Base-by-base conservation (phyloP, 108 stramenopile species). In the Chaetoceros muelleri region DNA sequence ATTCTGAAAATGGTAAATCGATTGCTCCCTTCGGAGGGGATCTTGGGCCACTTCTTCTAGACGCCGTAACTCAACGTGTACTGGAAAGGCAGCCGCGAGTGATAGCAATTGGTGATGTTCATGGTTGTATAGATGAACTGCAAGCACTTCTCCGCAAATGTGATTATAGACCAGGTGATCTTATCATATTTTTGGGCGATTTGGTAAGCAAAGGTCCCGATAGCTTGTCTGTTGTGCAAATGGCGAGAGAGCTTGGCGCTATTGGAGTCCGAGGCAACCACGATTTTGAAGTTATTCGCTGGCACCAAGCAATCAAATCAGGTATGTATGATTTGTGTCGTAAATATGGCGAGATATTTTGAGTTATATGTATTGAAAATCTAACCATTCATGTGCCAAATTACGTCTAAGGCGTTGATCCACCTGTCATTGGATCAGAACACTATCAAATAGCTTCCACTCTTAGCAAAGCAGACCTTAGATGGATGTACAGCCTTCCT, bases 221-320 rank as follows among this genome's bases (percentile, higher is more conserved):
- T 61, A 94, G 93, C 58, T 61, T 79, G 16, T 80, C 79, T 21
- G 94, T 90, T 13, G 85, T 97, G 23, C 87, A 92, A 57, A 78
- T 93, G 75, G 92, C 92, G 1, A 64, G 89, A 19, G 90, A 95
- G 64, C 67, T 94, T n/a, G 88, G 90, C 16, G 94, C 89, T 2
- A 66, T 95, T 23, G 87, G 85, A n/a, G 91, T 97, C 10, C 70
- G 96, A 19, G 96, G 96, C 0, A 97, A 97, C 64, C 96, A 97
- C 61, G 96, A 97, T 70, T 90, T 93, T 73, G 93, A 95, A 70
- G 93, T 94, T 5, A 74, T 91, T 18, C 62, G 85, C 19, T 87
- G 91, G 91, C 80, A 80, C 53, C 80, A 83, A 60, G 85, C 90
- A 1, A 90, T 90, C 47, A 83, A 76, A 47, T 72, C 76, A 24